A percentile compares a stretch with the other conserved stretches of the same genome.
Conservation (phyloP, 495 filamentous ascomycete species). For the Sporormia fimetaria region DNA sequence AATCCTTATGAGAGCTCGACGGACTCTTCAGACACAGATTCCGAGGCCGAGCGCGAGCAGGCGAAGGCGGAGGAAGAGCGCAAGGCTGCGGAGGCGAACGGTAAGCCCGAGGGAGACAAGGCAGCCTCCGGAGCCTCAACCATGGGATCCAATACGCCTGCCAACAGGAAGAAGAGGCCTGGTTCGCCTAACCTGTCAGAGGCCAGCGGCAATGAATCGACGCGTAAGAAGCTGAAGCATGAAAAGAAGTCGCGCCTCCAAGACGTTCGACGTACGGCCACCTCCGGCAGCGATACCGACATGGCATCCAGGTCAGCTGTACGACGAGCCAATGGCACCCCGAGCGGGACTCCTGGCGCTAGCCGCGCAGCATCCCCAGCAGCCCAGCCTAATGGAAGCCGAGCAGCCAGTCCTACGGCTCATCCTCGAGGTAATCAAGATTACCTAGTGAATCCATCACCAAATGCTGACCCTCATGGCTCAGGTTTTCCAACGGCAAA, state of each 20-base stretch:
- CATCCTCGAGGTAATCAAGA: conserved; percentile 17
- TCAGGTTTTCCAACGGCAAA: conserved; percentile 40
- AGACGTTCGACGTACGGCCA: conserved; percentile 40
- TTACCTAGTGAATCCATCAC: not conserved
- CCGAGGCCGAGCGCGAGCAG: conserved; percentile 25
- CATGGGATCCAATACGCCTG: conserved; percentile 66
- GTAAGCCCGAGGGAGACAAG: conserved; percentile 35
- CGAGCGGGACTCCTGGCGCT: conserved; percentile 35
- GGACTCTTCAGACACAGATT: conserved; percentile 16
- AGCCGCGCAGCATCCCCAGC: conserved; percentile 32
- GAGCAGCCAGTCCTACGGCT: conserved; percentile 30
- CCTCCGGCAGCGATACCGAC: conserved; percentile 72
- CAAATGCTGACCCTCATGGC: conserved; percentile 9
- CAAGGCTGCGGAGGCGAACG: conserved; percentile 51
- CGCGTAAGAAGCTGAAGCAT: conserved; percentile 81
- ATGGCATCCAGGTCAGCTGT: conserved; percentile 56
- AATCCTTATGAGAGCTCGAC: conserved; percentile 58
- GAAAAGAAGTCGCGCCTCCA: conserved; percentile 52
- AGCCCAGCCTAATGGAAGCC: conserved; percentile 41
- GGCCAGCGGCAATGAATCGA: conserved; percentile 78
- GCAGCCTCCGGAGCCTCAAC: conserved; percentile 33
- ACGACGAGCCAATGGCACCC: conserved; percentile 45
- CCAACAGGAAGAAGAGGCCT: conserved; percentile 63
- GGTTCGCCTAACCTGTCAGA: conserved; percentile 83
- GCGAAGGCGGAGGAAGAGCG: conserved; percentile 59